These are phyloP conservation scores for Chamaecrista fasciculata DNA, from an alignment of 306 rosid genomes.

Conservation along the genomic window DNA sequence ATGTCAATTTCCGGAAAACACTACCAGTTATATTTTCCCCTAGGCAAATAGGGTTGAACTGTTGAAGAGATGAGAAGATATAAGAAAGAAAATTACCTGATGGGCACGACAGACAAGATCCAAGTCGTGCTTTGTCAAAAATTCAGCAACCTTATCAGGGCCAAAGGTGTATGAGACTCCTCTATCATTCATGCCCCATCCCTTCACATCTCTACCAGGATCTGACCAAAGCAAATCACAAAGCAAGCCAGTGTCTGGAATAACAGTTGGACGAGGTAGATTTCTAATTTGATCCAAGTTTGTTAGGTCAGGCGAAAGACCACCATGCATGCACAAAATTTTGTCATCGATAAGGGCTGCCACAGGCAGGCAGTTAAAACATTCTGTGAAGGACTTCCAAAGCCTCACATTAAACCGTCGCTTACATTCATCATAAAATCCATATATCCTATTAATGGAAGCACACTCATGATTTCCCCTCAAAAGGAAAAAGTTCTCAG, in stretches of 20 bases:
- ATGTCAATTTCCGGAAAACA: constrained; percentile 30
- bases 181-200: constrained; percentile 98
- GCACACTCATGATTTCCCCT: constrained; percentile 96
- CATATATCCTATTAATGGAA: constrained; percentile 86
- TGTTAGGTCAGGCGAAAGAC: constrained; percentile 83
- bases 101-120: constrained; percentile 93
- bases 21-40: neutral
- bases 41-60: constrained; percentile 1
- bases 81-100: constrained; percentile 51
- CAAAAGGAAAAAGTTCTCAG: constrained; percentile 85
- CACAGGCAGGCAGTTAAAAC: constrained; percentile 89
- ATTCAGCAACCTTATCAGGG: constrained; percentile 82
- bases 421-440: constrained; percentile 93
- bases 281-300: constrained; percentile 76
- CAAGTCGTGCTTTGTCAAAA: constrained; percentile 73
- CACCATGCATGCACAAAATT: constrained; percentile 97
- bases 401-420: constrained; percentile 93
- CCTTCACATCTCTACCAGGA: constrained; percentile 83
- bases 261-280: constrained; percentile 66
- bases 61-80: neutral
- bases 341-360: constrained; percentile 91
- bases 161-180: constrained; percentile 95
- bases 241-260: constrained; percentile 89
- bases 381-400: constrained; percentile 85
- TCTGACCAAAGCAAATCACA: constrained; percentile 98